A percentile compares a stretch with the other conserved stretches of the same genome.
These are phyloP conservation scores for Gastrolobium villosum DNA, from an alignment of 306 rosid species.

Conservation along the genomic window DNA sequence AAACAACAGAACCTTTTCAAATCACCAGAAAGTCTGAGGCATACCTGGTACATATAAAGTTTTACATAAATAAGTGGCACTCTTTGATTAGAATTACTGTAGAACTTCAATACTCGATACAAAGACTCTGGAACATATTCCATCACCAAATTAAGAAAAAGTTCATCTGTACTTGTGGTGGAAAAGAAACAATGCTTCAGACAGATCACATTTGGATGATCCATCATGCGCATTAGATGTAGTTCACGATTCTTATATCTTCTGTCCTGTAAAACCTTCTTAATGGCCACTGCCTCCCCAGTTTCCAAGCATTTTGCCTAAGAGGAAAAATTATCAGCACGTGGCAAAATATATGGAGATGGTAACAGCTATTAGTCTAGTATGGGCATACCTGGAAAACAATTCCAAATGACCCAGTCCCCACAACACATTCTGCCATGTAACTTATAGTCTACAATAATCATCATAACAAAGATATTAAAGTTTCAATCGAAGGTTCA, in stretches of 20 bases:
- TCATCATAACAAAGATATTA: slow-evolving; percentile 40
- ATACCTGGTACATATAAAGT: slow-evolving; percentile 82
- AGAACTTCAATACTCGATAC: slow-evolving; percentile 68
- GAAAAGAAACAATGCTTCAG: slow-evolving; percentile 8
- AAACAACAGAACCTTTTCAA: background rate
- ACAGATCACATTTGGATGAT: slow-evolving; percentile 80
- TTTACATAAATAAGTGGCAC: slow-evolving; percentile 80
- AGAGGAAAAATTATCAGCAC: background rate
- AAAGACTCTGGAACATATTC: slow-evolving; percentile 79
- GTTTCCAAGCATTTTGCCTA: slow-evolving; percentile 54
- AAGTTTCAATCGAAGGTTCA: slow-evolving; percentile 26
- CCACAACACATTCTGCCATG: slow-evolving; percentile 89
- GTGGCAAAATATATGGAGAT: slow-evolving; percentile 18
- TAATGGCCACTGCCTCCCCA: slow-evolving; percentile 53
- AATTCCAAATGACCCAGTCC: slow-evolving; percentile 83
- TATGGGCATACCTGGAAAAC: slow-evolving; percentile 72
- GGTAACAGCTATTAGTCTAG: slow-evolving; percentile 8
- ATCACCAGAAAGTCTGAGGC: slow-evolving; percentile 15
- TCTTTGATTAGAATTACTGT: slow-evolving; percentile 70
- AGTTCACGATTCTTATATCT: slow-evolving; percentile 66
- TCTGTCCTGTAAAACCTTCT: slow-evolving; percentile 48
- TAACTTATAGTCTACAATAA: slow-evolving; percentile 77
- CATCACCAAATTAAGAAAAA: no score
- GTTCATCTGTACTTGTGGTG: no score
- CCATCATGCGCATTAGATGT: slow-evolving; percentile 83